phyloP scores from a whole-genome alignment of 164 flowering plant species.

The Vitis rupestris region DNA sequence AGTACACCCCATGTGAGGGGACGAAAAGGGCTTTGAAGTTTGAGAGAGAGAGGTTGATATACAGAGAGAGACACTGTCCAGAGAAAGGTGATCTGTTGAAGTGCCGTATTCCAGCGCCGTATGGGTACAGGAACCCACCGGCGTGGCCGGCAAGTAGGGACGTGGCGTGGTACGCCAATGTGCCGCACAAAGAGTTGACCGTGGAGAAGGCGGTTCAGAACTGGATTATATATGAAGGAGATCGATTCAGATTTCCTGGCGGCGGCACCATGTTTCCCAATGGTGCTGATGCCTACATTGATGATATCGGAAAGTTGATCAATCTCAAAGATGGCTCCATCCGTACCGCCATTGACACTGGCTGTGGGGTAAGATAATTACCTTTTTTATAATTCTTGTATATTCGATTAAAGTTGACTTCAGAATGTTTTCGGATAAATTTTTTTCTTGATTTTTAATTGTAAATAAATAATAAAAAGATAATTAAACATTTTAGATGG shows the following conservation, averaged over 20 bases:
- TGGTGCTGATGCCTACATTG: slow-evolving; percentile 39
- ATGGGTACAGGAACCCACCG: slow-evolving; percentile 46
- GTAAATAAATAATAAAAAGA: too few species aligned
- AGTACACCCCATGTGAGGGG: slow-evolving; percentile 62
- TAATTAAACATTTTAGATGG: too few species aligned
- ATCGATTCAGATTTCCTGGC: slow-evolving; percentile 38
- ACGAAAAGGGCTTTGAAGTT: slow-evolving; percentile 27
- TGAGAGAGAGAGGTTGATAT: slow-evolving; percentile 27
- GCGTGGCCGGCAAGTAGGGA: slow-evolving; percentile 58
- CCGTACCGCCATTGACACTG: slow-evolving; percentile 35
- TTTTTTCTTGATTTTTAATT: too few species aligned
- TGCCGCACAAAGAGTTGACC: slow-evolving; percentile 52
- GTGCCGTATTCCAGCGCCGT: slow-evolving; percentile 52
- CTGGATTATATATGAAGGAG: slow-evolving; percentile 43
- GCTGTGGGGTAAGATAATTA: slow-evolving; percentile 30
- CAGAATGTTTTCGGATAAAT: too few species aligned
- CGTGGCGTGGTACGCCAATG: slow-evolving; percentile 50
- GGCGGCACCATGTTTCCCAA: slow-evolving; percentile 42
- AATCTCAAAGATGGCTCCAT: slow-evolving; percentile 32
- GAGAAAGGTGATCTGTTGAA: slow-evolving; percentile 28
- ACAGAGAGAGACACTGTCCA: slow-evolving; percentile 61
- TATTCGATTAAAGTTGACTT: too few species aligned
- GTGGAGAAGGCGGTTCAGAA: slow-evolving; percentile 56
- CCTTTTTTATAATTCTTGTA: neutral
- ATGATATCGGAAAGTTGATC: slow-evolving; percentile 31